Evolutionary conservation across 495 filamentous ascomycete genomes (phyloP).

Genomic region (Annulohypoxylon moriforme): DNA sequence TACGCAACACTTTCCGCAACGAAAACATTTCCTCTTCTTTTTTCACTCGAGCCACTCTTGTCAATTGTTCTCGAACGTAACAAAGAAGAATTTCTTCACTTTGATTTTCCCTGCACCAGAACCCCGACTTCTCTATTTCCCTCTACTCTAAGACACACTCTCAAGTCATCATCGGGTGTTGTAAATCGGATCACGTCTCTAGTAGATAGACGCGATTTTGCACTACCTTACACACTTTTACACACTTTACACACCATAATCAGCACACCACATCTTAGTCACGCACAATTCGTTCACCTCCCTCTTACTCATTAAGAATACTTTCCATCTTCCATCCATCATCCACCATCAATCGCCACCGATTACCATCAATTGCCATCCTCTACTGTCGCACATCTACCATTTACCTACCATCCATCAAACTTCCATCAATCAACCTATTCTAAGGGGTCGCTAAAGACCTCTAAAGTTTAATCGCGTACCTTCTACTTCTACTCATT

Average conservation of each 20-base stretch:
- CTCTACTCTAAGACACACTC: background rate
- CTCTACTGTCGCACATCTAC: background rate
- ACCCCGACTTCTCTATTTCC: background rate
- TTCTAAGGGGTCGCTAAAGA: background rate
- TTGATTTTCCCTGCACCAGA: background rate
- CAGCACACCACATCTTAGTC: background rate
- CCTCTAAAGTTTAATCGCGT: background rate
- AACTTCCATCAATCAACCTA: background rate
- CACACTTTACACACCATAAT: too few relatives aligned
- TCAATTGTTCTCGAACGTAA: conserved; percentile 32
- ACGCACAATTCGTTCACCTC: background rate
- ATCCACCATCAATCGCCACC: background rate
- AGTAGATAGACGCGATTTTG: conserved; percentile 30
- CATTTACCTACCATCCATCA: background rate
- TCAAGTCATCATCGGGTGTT: background rate
- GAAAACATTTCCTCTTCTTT: conserved; percentile 33
- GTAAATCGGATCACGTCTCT: conserved; percentile 5
- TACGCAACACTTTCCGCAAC: conserved; percentile 17
- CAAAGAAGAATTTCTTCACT: conserved; percentile 12
- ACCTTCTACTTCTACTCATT: background rate
- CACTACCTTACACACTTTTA: conserved; percentile 12
- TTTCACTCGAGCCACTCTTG: conserved; percentile 22
- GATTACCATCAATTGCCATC: background rate
- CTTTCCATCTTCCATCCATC: background rate
- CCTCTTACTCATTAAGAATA: background rate